Evolutionary conservation across 306 rosid species (phyloP), one percentile per base, ranked within the genome.

Genomic region (Cicer arietinum): DNA sequence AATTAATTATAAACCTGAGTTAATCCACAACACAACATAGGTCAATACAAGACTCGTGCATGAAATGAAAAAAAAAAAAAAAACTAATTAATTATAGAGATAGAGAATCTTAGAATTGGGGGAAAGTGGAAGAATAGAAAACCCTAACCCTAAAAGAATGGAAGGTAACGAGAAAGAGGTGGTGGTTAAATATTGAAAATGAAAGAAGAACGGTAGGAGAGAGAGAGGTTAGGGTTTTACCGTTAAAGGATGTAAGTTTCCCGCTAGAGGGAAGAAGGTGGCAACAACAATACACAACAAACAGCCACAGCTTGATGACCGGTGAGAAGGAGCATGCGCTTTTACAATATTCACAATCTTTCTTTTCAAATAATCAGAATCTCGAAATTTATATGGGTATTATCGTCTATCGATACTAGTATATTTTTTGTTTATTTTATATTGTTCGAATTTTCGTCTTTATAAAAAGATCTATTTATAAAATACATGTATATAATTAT

Each of bases 1-100:
- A 22, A 54, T 41, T 20, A 70, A 69, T 86, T 78, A 73, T 35
- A 86, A 4, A 67, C 86, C 89, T 92, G 85, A 16, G 41, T 43
- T 12, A 30, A 30, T 30, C 37, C 37, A 30, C 37, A 30, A 30
- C 1, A 65, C 50, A 64, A 37, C 7, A 66, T 39, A 39, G 72
- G 14, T 46, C 44, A 25, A 59, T 5, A 17, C 46, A 9, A 66
- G 14, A 58, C 56, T 8, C 20, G 16, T 2, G 44, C n/a, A 12
- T 11, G 2, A 52, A 6, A 56, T 67, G 42, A 13, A 40, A 35
- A 7, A 22, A 69, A 77, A 40, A 8, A 14, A 10, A 2, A 14
- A 68, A 3, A 18, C 10, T 10, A 43, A 18, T 7, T 39, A 25
- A 8, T 30, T 10, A 20, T 11, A 13, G 14, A 22, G 1, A 13